Percentiles rank a stretch among this genome's conserved stretches.
phyloP scores from a whole-genome alignment of 2,329 filamentous ascomycete species.

The Pseudopithomyces maydicus region DNA sequence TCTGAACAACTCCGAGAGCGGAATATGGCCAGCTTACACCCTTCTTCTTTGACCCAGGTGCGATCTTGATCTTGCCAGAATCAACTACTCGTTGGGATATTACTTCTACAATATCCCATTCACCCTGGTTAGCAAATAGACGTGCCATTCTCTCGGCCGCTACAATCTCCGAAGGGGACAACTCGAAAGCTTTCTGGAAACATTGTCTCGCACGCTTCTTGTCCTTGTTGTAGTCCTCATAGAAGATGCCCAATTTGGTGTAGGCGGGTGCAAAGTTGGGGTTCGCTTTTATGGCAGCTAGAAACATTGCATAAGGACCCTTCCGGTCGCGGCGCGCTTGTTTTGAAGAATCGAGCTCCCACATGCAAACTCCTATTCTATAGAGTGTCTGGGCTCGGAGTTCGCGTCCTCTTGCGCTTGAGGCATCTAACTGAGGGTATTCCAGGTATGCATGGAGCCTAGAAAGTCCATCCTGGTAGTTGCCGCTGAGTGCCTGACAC shows the following conservation, averaged over 20 bases:
- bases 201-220: conserved; percentile 85
- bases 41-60: conserved; percentile 90
- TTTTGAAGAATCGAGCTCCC: conserved; percentile 78
- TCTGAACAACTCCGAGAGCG: conserved; percentile 88
- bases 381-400: conserved; percentile 87
- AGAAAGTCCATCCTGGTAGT: conserved; percentile 69
- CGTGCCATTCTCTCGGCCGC: conserved; percentile 86
- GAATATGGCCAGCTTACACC: conserved; percentile 96
- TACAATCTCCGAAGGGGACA: conserved; percentile 83
- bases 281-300: conserved; percentile 83
- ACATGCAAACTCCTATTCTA: conserved; percentile 83
- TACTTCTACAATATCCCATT: conserved; percentile 96
- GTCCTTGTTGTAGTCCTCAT: conserved; percentile 88
- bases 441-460: conserved; percentile 74
- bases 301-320: conserved; percentile 82
- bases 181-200: conserved; percentile 94
- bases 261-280: conserved; percentile 89
- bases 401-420: conserved; percentile 66
- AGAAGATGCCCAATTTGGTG: conserved; percentile 87
- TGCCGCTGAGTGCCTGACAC: conserved; percentile 83
- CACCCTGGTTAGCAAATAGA: conserved; percentile 84
- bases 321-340: conserved; percentile 77
- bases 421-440: conserved; percentile 61
- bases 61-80: conserved; percentile 88
- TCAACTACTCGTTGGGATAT: conserved; percentile 89